These are phyloP conservation scores for Alternaria incomplexa DNA, from an alignment of 2,329 filamentous ascomycete genomes.

Conservation along the genomic window DNA sequence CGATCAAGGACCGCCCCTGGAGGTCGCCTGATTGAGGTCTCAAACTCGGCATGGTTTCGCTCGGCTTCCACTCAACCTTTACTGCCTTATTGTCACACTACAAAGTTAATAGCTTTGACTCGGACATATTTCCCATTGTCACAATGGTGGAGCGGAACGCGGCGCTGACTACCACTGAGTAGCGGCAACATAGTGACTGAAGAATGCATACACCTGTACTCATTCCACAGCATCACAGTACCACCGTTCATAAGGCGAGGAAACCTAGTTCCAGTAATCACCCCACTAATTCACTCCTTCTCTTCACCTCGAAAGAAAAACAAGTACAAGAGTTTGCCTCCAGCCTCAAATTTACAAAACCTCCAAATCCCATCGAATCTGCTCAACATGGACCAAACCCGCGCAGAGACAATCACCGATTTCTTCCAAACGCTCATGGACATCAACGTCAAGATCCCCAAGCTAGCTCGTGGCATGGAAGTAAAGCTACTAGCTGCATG, in stretches of 20 bases:
- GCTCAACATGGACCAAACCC: not conserved
- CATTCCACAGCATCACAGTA: not conserved
- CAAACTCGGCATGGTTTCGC: too few relatives aligned
- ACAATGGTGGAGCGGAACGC: not conserved
- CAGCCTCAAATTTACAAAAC: not conserved
- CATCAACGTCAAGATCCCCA: not conserved
- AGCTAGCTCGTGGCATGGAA: not conserved
- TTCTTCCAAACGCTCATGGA: not conserved
- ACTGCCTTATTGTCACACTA: too few relatives aligned
- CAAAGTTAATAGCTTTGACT: too few relatives aligned
- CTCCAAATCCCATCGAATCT: fast-evolving
- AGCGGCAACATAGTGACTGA: not conserved
- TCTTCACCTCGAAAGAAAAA: not conserved
- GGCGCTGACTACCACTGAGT: not conserved
- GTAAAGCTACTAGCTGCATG: not conserved
- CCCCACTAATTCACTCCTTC: not conserved
- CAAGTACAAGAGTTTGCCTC: not conserved
- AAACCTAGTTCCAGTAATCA: not conserved
- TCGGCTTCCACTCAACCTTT: too few relatives aligned
- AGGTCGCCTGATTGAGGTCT: not conserved
- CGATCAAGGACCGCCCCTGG: too few relatives aligned
- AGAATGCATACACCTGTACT: not conserved
- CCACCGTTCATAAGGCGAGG: not conserved
- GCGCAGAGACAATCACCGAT: not conserved
- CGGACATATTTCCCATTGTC: not conserved